Evolutionary conservation across 2,329 filamentous ascomycete genomes (phyloP), one percentile per base, ranked within the genome.

Genomic region (Eurotiales sp.): DNA sequence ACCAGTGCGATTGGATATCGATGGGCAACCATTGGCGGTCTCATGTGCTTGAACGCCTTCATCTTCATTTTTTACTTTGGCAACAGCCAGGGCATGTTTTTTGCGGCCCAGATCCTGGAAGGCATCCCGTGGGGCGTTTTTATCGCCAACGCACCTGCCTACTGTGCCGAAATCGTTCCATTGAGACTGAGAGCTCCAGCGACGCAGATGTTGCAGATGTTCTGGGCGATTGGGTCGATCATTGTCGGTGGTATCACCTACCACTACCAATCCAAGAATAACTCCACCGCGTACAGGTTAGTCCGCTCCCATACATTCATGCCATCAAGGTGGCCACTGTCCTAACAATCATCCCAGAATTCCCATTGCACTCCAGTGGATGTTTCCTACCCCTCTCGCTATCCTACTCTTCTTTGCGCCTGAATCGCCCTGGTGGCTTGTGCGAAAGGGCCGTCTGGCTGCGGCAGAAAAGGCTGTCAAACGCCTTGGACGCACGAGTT

Each of bases 101-200:
- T 83, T 59, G 72, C 72, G 4, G 70, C 75, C 32, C 81, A 85
- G 70, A 67, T 82, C 50, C 72, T 85, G 42, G 80, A 83, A 64
- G 82, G 82, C 54, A 61, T 85, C 4, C 82, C 82, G 2, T 85
- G 82, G 82, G 82, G 82, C 22, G 77, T 85, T 60, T 85, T 85
- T 65, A 82, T 84, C 58, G 81, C 82, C 62, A 84, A 84, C 62
- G 76, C 82, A 4, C 82, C 82, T 1, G 82, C 82, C 6, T 85
- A 84, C 70, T 81, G 76, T 65, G 69, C 68, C 60, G 82, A 85
- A 64, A 82, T 85, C 51, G 79, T 82, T 2, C 82, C 82, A 1
- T 74, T 85, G 47, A 69, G 70, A 60, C 66, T 85, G 50, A 69
- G 81, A 64, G 82, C 77, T 48, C 77, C 80, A 17, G 75, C 75